phyloP scores from a whole-genome alignment of 208 protist genomes.

The Trichomonas gallinae region DNA sequence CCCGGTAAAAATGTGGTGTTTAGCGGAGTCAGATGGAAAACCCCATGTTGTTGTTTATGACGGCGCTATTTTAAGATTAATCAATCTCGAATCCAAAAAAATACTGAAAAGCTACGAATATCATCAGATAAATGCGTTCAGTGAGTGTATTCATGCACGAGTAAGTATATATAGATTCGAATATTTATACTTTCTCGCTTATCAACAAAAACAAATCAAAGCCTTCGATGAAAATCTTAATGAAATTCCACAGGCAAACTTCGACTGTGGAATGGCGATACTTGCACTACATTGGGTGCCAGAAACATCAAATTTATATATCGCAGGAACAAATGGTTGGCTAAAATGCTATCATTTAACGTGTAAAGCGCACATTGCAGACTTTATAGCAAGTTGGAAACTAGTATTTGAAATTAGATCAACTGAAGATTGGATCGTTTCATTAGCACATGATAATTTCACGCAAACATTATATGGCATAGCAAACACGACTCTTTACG shows the following conservation, averaged over 20 bases:
- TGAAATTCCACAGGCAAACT: background rate
- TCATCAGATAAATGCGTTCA: conserved; percentile 1
- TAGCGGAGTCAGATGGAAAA: background rate
- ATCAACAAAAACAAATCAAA: background rate
- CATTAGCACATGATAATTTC: background rate
- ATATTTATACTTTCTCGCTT: background rate
- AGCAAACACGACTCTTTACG: background rate
- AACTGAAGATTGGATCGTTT: background rate
- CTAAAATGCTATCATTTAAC: background rate
- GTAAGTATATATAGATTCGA: background rate
- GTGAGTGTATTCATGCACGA: background rate
- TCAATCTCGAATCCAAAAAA: background rate
- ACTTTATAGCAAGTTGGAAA: background rate
- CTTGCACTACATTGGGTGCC: background rate
- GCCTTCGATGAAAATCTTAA: background rate
- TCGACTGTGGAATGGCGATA: background rate
- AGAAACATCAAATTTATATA: background rate
- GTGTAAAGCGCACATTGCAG: background rate
- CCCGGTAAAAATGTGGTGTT: background rate
- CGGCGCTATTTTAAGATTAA: background rate
- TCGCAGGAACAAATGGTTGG: background rate
- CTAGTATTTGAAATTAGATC: background rate
- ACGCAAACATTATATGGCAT: background rate
- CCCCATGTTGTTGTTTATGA: background rate
- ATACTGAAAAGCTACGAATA: background rate